Evolutionary conservation across 495 filamentous ascomycete species (phyloP), one percentile per base, ranked within the genome.

Genomic region (Penicillium lividum): DNA sequence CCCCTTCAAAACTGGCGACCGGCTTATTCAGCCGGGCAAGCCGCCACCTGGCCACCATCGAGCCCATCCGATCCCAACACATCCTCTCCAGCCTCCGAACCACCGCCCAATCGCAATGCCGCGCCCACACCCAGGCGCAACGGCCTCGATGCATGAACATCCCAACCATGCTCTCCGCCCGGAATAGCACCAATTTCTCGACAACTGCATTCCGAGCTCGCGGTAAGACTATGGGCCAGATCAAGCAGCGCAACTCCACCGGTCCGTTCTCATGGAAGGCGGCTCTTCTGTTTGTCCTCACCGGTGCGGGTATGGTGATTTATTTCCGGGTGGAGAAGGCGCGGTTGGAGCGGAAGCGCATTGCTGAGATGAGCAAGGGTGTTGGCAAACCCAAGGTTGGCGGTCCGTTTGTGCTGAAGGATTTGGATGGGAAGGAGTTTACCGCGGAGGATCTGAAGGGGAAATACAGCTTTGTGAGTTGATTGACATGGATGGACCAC

Each of bases 301-400:
- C 92, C 2, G 91, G 89, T 59, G 83, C 73, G 3, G 89, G 86
- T 40, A 84, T 98, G 63, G 86, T 89, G 48, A 81, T 87, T 63
- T 98, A 97, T 73, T 98, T 98, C 79, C 89, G 89, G 53, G 78
- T 82, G 56, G 94, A 98, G 71, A 97, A 97, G 77, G 84, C 82
- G 53, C 86, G 95, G 53, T 83, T 98, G 83, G 86, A 92, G 68
- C 82, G 92, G 57, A 87, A 91, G 75, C 80, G 91, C 36, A 81
- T 97, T 53, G 91, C 91, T 3, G 92, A 98, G 71, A 86, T 92
- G 69, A 86, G 87, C 48, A 98, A 98, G 79, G 94, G 94, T 13
- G 84, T 95, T 29, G 94, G 94, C 4, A 86, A 78, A 74, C 94
- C 94, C 45, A 96, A 95, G 78, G 91, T 98, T 31, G 94, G 94